phyloP scores from a whole-genome alignment of 2,329 filamentous ascomycete species.

The Chaetomiaceae sp. region DNA sequence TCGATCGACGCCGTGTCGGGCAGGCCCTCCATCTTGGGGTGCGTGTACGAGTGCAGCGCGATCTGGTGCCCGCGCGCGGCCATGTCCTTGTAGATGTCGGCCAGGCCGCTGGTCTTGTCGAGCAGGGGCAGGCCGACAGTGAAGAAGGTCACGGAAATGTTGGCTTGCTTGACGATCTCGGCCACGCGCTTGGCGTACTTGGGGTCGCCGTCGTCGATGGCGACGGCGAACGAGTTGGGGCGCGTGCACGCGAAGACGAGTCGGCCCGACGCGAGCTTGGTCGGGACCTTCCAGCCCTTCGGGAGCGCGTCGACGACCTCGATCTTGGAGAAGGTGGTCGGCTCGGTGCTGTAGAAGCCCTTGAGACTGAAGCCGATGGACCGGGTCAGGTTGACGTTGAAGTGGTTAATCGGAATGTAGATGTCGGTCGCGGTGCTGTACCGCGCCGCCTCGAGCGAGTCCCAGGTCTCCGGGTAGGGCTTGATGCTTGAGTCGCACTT shows the following conservation, averaged over 20 bases:
- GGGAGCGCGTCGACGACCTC: constrained; percentile 57
- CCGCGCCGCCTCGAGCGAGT: constrained; percentile 59
- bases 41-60: constrained; percentile 63
- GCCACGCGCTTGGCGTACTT: constrained; percentile 55
- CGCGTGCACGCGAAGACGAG: constrained; percentile 60
- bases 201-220: constrained; percentile 65
- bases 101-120: constrained; percentile 55
- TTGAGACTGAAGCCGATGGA: constrained; percentile 57
- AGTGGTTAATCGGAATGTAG: constrained; percentile 64
- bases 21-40: constrained; percentile 61
- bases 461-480: constrained; percentile 63
- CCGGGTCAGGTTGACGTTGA: constrained; percentile 54
- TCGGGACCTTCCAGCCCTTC: constrained; percentile 45
- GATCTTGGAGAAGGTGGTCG: constrained; percentile 50
- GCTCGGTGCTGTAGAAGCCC: constrained; percentile 54
- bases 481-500: constrained; percentile 50
- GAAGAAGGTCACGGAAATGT: constrained; percentile 66
- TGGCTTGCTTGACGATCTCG: constrained; percentile 54
- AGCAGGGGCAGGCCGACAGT: constrained; percentile 60
- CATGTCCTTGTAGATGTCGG: constrained; percentile 61
- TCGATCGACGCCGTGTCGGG: constrained; percentile 49
- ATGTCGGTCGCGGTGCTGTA: constrained; percentile 53
- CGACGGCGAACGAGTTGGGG: constrained; percentile 66
- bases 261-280: constrained; percentile 56
- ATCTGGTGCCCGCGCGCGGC: constrained; percentile 59